Conservation (phyloP, 208 protist species). For the Leishmania tropica region DNA sequence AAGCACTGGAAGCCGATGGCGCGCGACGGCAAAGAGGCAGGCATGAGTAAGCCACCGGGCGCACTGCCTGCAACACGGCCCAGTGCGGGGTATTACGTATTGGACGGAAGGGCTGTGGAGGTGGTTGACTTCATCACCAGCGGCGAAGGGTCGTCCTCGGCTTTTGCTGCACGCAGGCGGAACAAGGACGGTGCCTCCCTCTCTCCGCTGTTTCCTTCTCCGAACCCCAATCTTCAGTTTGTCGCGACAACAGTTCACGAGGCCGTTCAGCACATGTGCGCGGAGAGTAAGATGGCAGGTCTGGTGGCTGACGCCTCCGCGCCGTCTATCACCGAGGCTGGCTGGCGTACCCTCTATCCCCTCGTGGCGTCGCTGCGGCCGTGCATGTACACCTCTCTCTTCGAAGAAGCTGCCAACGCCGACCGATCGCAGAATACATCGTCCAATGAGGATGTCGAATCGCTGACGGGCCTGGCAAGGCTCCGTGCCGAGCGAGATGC, state of each 20-base stretch:
- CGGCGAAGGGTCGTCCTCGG: neutral
- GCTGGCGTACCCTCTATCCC: conserved; percentile 18
- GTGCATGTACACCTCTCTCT: conserved; percentile 28
- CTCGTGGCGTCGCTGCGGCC: conserved; percentile 9
- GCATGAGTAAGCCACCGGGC: neutral
- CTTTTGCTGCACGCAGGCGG: neutral
- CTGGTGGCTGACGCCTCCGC: conserved; percentile 28
- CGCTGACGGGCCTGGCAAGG: conserved; percentile 35
- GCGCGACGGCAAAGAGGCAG: neutral
- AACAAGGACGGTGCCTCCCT: neutral
- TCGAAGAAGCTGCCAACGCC: conserved; percentile 6
- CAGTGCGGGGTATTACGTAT: neutral
- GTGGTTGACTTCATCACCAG: neutral
- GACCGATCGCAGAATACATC: neutral
- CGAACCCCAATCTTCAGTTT: neutral
- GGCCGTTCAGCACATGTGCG: conserved; percentile 17
- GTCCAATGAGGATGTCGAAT: conserved; percentile 8
- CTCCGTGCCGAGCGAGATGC: conserved; percentile 43
- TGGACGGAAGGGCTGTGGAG: neutral
- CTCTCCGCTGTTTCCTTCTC: neutral
- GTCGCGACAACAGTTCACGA: conserved; percentile 6
- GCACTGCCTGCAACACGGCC: neutral
- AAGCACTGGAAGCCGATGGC: conserved; percentile 14
- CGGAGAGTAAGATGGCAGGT: neutral
- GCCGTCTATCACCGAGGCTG: conserved; percentile 28